These are phyloP conservation scores for Trichoderma atroviride DNA, from an alignment of 2,329 filamentous ascomycete genomes.

Conservation along the genomic window DNA sequence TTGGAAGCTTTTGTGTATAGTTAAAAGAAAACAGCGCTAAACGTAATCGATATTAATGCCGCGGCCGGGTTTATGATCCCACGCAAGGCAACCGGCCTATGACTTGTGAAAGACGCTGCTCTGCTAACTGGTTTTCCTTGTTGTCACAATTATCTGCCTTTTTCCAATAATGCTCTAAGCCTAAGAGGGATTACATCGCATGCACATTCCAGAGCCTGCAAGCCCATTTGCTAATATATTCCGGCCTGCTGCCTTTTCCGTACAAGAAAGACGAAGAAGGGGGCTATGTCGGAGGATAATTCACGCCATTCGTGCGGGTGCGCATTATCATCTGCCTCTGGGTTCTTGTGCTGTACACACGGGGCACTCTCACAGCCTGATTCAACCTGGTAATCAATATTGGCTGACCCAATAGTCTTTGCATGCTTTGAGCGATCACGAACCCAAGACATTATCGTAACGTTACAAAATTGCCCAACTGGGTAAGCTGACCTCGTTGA, in stretches of 20 bases:
- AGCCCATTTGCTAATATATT: neutral
- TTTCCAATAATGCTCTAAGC: neutral
- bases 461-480: neutral
- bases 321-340: neutral
- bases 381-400: neutral
- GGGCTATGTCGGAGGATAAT: neutral
- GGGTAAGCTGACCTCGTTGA: neutral
- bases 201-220: neutral
- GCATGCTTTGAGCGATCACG: neutral
- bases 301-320: neutral
- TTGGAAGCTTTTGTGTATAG: constrained; percentile 10
- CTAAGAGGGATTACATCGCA: neutral
- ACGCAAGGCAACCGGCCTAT: neutral
- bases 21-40: neutral
- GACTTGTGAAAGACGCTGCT: neutral
- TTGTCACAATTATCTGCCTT: neutral
- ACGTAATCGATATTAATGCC: neutral
- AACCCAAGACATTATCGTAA: neutral
- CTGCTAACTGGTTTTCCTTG: neutral
- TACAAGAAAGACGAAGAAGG: neutral
- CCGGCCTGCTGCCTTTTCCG: neutral
- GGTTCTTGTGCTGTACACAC: neutral
- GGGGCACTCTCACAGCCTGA: neutral
- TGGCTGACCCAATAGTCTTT: neutral
- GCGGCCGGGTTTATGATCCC: neutral